Evolutionary conservation across 2,329 filamentous ascomycete genomes (phyloP).

Genomic region (Teratosphaeria destructans): DNA sequence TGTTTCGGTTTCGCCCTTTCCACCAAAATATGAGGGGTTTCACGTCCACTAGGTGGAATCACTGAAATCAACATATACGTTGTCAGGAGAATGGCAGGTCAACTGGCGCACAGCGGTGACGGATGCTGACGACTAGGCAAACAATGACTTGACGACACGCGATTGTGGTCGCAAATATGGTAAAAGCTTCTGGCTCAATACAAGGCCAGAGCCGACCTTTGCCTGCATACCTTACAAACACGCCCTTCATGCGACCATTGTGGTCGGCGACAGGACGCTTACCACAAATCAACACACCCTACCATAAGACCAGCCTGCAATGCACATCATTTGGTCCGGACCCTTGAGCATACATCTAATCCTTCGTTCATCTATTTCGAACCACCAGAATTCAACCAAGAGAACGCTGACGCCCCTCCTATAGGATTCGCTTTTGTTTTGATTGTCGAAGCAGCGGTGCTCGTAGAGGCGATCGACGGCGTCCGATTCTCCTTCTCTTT

Average conservation of each 20-base stretch:
- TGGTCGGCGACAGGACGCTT: neutral
- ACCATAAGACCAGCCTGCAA: neutral
- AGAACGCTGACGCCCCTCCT: slow-evolving; percentile 85
- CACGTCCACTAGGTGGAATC: neutral
- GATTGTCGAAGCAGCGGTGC: slow-evolving; percentile 7
- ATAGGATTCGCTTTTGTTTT: slow-evolving; percentile 59
- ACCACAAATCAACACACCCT: neutral
- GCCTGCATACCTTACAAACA: neutral
- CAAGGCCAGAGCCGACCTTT: neutral
- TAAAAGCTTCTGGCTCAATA: neutral
- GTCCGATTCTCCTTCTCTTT: slow-evolving; percentile 25
- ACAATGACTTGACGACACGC: neutral
- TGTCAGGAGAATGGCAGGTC: neutral
- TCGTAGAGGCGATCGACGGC: neutral
- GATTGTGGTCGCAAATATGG: neutral
- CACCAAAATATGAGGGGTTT: neutral
- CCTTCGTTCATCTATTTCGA: neutral
- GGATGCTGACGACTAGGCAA: neutral
- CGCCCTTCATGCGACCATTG: neutral
- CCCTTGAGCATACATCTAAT: neutral
- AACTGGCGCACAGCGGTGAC: neutral
- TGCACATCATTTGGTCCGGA: neutral
- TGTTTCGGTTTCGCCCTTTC: neutral
- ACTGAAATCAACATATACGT: neutral
- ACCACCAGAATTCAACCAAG: slow-evolving; percentile 60